Conservation (phyloP, 352 stramenopile species). For the Pythium biforme region DNA sequence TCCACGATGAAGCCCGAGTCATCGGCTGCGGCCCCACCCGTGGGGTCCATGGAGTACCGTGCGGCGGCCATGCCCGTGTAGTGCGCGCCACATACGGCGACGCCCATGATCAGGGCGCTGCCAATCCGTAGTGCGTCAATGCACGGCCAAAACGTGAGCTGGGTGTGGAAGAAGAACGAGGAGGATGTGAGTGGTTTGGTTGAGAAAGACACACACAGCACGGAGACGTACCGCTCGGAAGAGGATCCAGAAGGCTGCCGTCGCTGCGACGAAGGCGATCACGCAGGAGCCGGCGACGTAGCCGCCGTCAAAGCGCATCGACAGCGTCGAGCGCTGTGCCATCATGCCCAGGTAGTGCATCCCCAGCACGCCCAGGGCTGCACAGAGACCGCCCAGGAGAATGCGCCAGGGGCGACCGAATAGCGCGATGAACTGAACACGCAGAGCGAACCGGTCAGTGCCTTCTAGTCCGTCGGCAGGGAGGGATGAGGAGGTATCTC, state of each 20-base stretch:
- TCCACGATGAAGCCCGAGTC: slow-evolving; percentile 33
- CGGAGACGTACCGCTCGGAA: slow-evolving; percentile 48
- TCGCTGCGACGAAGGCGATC: slow-evolving; percentile 59
- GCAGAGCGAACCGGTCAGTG: no score
- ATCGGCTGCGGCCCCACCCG: slow-evolving; percentile 21
- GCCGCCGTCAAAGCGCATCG: slow-evolving; percentile 39
- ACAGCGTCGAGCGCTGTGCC: slow-evolving; percentile 44
- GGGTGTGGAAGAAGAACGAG: not conserved
- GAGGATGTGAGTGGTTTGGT: not conserved
- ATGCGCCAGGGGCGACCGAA: slow-evolving; percentile 61
- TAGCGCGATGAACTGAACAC: slow-evolving; percentile 50
- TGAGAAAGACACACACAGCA: not conserved
- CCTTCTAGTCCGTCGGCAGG: no score
- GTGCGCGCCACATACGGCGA: slow-evolving; percentile 65
- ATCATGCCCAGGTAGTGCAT: slow-evolving; percentile 83
- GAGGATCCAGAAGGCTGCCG: slow-evolving; percentile 66
- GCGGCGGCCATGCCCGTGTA: slow-evolving; percentile 55
- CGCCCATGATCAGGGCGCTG: slow-evolving; percentile 59
- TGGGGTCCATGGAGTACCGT: slow-evolving; percentile 32
- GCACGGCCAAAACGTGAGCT: slow-evolving; percentile 66
- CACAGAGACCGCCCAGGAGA: slow-evolving; percentile 44
- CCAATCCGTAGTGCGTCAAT: slow-evolving; percentile 46
- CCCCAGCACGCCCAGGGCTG: slow-evolving; percentile 56
- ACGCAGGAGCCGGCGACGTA: slow-evolving; percentile 47
- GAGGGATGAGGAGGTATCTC: no score